Evolutionary conservation across 371 early-diverging fungal species (phyloP).

Genomic region (Mortierella sp.): DNA sequence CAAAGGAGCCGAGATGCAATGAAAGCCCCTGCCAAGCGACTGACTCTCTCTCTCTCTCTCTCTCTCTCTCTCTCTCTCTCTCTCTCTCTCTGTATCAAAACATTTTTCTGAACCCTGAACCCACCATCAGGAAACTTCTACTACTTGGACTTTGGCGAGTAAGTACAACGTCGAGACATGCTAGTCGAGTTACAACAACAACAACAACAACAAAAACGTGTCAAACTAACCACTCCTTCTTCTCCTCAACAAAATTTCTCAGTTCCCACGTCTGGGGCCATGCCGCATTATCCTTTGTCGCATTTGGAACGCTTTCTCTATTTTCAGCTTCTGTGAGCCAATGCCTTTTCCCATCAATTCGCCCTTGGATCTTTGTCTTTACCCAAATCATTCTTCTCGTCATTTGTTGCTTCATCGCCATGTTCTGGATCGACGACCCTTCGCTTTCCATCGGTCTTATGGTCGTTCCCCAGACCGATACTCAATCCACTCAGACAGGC

Average conservation of each 20-base stretch:
- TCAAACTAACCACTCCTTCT: not conserved
- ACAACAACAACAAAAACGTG: too few species aligned
- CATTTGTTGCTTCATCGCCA: conserved; percentile 51
- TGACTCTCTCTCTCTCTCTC: too few species aligned
- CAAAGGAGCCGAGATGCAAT: too few species aligned
- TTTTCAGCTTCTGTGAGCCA: conserved; percentile 49
- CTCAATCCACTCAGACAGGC: not conserved
- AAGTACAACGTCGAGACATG: conserved; percentile 1
- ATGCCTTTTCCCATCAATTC: conserved; percentile 46
- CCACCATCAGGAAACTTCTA: conserved; percentile 30
- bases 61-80: too few species aligned
- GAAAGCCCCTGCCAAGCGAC: too few species aligned
- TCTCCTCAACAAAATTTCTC: not conserved
- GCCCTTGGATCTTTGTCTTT: conserved; percentile 53
- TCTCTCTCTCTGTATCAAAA: too few species aligned
- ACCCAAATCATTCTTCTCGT: conserved; percentile 46
- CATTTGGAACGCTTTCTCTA: conserved; percentile 48
- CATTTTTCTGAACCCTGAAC: too few species aligned
- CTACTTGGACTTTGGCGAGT: conserved; percentile 50
- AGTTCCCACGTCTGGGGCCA: conserved; percentile 52
- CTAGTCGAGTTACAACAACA: too few species aligned
- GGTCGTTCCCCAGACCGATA: conserved; percentile 23
- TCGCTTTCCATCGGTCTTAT: conserved; percentile 41
- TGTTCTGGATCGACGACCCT: conserved; percentile 56
- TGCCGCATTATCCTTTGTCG: conserved; percentile 40